These are phyloP conservation scores for Isochrysis galbana DNA, from an alignment of 78 protist species.

Conservation along the genomic window DNA sequence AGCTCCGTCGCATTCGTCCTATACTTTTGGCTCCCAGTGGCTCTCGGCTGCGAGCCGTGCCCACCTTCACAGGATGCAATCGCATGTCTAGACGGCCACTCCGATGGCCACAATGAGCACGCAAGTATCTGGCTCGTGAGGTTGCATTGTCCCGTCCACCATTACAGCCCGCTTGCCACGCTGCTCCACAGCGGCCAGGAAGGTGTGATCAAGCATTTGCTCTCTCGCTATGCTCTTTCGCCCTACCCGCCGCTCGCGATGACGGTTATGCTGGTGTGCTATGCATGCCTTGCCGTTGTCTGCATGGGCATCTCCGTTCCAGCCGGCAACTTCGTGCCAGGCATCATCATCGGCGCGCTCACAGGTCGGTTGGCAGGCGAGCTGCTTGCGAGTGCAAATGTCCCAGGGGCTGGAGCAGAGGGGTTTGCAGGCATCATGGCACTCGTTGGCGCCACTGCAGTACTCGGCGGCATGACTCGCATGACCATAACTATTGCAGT, in stretches of 20 bases:
- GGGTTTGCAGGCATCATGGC: conserved; percentile 48
- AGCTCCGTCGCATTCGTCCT: not conserved
- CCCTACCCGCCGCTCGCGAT: not conserved
- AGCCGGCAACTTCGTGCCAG: not conserved
- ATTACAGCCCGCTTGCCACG: not conserved
- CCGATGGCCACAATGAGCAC: not conserved
- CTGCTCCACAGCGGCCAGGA: not conserved
- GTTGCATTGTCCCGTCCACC: not conserved
- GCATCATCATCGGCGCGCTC: not conserved
- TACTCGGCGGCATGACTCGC: conserved; percentile 83
- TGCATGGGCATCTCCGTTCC: not conserved
- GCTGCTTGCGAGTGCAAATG: not conserved
- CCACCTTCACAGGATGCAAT: not conserved
- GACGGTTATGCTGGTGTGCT: not conserved
- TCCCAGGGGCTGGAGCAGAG: not conserved
- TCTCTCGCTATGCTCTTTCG: not conserved
- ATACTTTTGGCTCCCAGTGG: not conserved
- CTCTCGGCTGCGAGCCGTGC: not conserved
- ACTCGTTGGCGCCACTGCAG: conserved; percentile 81
- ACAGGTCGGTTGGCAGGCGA: not conserved
- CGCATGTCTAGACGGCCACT: not conserved
- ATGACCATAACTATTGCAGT: conserved; percentile 83
- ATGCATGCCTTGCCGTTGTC: not conserved
- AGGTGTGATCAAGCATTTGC: not conserved
- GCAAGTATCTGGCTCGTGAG: not conserved